Conservation (phyloP, 2,329 filamentous ascomycete genomes). For the Penicillium capsulatum region DNA sequence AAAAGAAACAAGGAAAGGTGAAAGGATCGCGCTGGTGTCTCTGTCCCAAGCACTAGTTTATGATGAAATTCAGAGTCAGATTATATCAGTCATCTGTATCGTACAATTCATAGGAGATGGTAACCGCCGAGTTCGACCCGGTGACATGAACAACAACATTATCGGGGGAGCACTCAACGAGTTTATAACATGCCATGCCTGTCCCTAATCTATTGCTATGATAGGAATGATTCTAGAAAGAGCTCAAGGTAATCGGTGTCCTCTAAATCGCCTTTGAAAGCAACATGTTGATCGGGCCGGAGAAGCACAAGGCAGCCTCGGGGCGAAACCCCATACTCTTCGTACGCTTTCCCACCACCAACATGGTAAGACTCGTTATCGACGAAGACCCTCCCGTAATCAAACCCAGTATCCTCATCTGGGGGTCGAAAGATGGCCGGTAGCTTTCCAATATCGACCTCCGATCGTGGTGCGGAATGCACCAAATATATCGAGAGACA, state of each 20-base stretch:
- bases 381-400: conserved; percentile 55
- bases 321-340: conserved; percentile 48
- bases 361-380: conserved; percentile 52
- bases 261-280: conserved; percentile 22
- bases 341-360: conserved; percentile 52
- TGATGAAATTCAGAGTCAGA: no score
- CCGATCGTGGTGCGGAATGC: conserved; percentile 48
- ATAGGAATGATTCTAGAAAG: no score
- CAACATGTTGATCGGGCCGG: conserved; percentile 55
- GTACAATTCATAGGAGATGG: no score
- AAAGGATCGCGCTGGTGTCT: no score
- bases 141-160: no score
- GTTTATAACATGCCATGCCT: no score
- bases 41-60: no score
- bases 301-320: conserved; percentile 49
- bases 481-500: neutral
- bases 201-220: no score
- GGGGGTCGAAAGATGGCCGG: conserved; percentile 49
- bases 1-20: no score
- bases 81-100: no score
- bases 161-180: no score
- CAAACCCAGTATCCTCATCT: conserved; percentile 48
- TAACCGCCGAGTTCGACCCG: no score
- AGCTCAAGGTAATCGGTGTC: conserved; percentile 1
- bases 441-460: conserved; percentile 49